Evolutionary conservation across 176 grass and related monocot species (phyloP), one percentile per base, ranked within the genome.

Genomic region (Rhynchospora pubera): DNA sequence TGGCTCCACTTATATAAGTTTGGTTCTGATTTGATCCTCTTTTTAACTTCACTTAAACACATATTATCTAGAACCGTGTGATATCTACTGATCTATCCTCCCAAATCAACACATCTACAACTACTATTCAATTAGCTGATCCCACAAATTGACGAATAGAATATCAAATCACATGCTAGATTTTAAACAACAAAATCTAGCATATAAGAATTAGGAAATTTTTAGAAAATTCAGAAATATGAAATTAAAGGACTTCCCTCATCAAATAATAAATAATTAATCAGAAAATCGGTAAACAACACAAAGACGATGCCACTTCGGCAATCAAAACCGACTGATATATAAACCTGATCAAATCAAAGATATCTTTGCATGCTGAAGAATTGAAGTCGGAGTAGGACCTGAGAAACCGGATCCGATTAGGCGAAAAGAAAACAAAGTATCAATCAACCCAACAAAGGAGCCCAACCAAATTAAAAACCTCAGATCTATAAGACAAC

Each of bases 401-500:
- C n/a, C 61, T 82, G 42, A 82, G 16, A 21, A 82, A 52, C 61
- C 60, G 66, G 10, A 82, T 65, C 79, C 57, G 22, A 81, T 2
- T 3, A 2, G 1, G 2, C 9, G 5, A 53, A 24, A 5, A 53
- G 10, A 0, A 26, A 52, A 14, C 45, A 52, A n/a, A 4, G 34
- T 39, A 16, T 56, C 11, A 77, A 82, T 1, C 10, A 67, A 82
- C 32, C 19, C 43, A 81, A 65, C 11, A 16, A 24, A 55, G 3
- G 14, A 77, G 2, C 13, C 32, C 12, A 9, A 77, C 45, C 42
- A 22, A 71, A 45, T n/a, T 19, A 22, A 52, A 52, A 77, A 77
- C 9, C 61, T 11, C 59, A 82, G 79, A 82, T 82, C 79, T 81
- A 24, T 22, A 26, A 61, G 0, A 44, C 8, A 15, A 39, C 2